Base-by-base conservation (phyloP, 2,329 filamentous ascomycete genomes). In the Epichloe elymi region DNA sequence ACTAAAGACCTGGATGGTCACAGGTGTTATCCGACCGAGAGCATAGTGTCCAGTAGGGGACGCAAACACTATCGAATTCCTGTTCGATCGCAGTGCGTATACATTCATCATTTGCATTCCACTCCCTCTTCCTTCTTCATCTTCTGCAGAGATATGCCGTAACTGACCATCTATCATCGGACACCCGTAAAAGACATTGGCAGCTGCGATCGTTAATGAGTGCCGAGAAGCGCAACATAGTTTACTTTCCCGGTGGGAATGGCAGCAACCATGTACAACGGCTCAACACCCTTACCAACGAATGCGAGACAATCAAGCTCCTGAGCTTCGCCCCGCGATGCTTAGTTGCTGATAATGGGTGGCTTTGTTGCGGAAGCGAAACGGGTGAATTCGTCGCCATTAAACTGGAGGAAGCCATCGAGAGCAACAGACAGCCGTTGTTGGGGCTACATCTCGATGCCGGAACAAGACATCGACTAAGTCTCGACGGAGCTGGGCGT, bases 151-250 rank as follows among this genome's bases (percentile, higher is more conserved):
- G 12, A 12, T 19, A 40, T 40, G 36, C 19, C 40, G 33, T 14
- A 35, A 40, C 51, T 53, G 30, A 48, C 38, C 11, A 48, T 39
- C 15, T 6, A 33, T 42, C 40, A n/a, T 49, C 26, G 3, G 26
- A 30, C 26, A 30, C 10, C 14, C 44, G 10, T 60, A 30, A 19
- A 12, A 90, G 85, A 58, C 87, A 93, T 69, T 90, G 85, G 82
- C 87, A 93, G 70, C 75, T 98, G 44, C 87, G 91, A 51, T 91
- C 94, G 59, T 83, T 95, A 58, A 86, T 97, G 63, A 91, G 87
- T 65, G 85, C 83, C 26, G 83, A 88, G 57, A 80, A 86, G 61
- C 75, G 81, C 42, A 80, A 90, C 66, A 71, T 83, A 58, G 76
- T 97, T 57, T 96, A 94, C 72, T 95, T 94, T 61, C 89, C 90